Percentiles rank a stretch among this genome's conserved stretches.
These are phyloP conservation scores for Plenodomus tracheiphilus DNA, from an alignment of 2,329 filamentous ascomycete species.

Conservation along the genomic window DNA sequence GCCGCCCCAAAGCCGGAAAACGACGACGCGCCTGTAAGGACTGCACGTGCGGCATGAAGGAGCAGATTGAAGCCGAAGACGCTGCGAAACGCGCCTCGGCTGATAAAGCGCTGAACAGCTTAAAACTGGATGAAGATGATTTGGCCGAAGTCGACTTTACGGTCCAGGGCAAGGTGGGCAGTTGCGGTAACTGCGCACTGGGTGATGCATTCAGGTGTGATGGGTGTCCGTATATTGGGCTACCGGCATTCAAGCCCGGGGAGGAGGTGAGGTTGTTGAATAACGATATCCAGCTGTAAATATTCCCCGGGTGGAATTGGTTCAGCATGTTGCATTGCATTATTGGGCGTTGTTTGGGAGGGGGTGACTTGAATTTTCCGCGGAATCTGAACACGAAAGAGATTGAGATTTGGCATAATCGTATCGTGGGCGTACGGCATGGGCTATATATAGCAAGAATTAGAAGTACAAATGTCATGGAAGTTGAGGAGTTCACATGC, in stretches of 20 bases:
- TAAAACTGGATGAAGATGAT: conserved; percentile 77
- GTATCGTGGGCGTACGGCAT: too few relatives aligned
- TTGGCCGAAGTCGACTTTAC: conserved; percentile 93
- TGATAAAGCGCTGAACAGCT: conserved; percentile 64
- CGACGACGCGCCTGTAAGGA: conserved; percentile 95
- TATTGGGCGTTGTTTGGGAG: background rate
- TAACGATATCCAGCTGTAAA: conserved; percentile 78
- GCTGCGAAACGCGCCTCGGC: conserved; percentile 65
- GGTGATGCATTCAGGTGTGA: conserved; percentile 76
- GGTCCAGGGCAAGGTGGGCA: conserved; percentile 93
- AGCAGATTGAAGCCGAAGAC: conserved; percentile 86
- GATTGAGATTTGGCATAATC: too few relatives aligned
- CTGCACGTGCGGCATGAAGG: conserved; percentile 90
- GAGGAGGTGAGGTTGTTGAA: conserved; percentile 90
- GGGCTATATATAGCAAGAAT: too few relatives aligned
- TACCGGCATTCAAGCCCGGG: conserved; percentile 95
- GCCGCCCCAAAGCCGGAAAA: conserved; percentile 83
- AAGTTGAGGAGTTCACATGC: too few relatives aligned
- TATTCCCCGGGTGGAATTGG: too few relatives aligned
- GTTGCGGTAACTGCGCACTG: conserved; percentile 90
- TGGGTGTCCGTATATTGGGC: conserved; percentile 80
- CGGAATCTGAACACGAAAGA: too few relatives aligned
- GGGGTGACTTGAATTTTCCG: too few relatives aligned
- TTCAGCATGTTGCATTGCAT: background rate
- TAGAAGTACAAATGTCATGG: too few relatives aligned